Percentiles rank a stretch among this genome's conserved stretches.
These are phyloP conservation scores for Microdochium bolleyi DNA, from an alignment of 2,329 filamentous ascomycete genomes.

Conservation along the genomic window DNA sequence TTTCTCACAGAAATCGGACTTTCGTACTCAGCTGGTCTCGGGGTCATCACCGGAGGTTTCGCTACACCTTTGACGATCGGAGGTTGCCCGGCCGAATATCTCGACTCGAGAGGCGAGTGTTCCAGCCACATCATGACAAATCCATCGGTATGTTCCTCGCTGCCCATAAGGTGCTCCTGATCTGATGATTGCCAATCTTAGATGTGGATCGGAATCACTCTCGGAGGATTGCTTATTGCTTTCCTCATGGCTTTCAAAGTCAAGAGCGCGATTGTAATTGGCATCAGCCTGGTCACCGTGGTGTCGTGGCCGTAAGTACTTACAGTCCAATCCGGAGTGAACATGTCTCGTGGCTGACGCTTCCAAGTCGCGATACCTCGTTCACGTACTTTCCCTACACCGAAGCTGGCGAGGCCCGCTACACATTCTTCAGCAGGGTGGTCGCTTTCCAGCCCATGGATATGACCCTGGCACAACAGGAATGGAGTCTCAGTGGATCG, in stretches of 20 bases:
- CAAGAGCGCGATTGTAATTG: slow-evolving; percentile 68
- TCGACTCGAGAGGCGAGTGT: slow-evolving; percentile 43
- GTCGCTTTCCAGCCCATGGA: slow-evolving; percentile 65
- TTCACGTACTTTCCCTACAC: slow-evolving; percentile 69
- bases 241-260: slow-evolving; percentile 73
- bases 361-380: slow-evolving; percentile 48
- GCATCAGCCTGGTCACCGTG: slow-evolving; percentile 64
- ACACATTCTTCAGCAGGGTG: slow-evolving; percentile 66
- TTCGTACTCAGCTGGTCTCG: slow-evolving; percentile 77
- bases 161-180: neutral
- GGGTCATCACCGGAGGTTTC: slow-evolving; percentile 64
- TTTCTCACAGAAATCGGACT: slow-evolving; percentile 58
- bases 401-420: slow-evolving; percentile 52
- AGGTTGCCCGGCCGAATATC: slow-evolving; percentile 56
- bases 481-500: slow-evolving; percentile 53
- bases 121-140: slow-evolving; percentile 63
- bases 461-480: slow-evolving; percentile 52
- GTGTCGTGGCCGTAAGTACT: slow-evolving; percentile 62
- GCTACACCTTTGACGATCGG: slow-evolving; percentile 69
- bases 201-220: slow-evolving; percentile 82
- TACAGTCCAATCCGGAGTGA: neutral
- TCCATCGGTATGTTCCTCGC: slow-evolving; percentile 47
- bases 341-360: slow-evolving; percentile 7
- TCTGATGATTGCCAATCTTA: slow-evolving; percentile 18
- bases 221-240: slow-evolving; percentile 70